phyloP scores from a whole-genome alignment of 345 rosid genomes.

The Erysimum cheiranthoides region DNA sequence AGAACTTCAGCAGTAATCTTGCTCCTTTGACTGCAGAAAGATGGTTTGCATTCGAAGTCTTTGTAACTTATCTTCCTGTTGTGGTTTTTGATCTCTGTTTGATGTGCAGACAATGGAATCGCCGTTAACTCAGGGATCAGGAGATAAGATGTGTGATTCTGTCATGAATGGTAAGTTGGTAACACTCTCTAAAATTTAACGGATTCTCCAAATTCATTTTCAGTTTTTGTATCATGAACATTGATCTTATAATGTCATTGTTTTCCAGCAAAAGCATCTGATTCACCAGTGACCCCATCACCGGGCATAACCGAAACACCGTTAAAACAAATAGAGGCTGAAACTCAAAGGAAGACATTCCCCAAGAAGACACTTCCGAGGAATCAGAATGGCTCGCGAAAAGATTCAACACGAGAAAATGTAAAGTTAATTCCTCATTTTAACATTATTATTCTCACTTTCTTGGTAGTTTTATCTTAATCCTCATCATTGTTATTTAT shows the following conservation, averaged over 20 bases:
- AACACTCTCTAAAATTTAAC: constrained; percentile 1
- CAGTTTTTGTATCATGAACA: not conserved
- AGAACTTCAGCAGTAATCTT: not conserved
- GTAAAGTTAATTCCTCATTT: not conserved
- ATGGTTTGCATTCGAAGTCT: not conserved
- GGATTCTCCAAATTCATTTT: not conserved
- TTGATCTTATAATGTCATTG: not conserved
- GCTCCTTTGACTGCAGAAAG: not conserved
- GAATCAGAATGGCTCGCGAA: not conserved
- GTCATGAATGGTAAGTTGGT: constrained; percentile 37
- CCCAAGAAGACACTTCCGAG: not conserved
- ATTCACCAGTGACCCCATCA: not conserved
- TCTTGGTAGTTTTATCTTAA: constrained; percentile 7
- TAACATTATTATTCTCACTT: constrained; percentile 3
- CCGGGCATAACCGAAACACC: constrained; percentile 35
- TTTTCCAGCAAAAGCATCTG: constrained; percentile 49
- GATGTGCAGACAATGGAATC: constrained; percentile 41
- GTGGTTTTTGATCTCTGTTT: not conserved
- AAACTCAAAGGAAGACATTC: constrained; percentile 24
- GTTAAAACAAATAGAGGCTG: constrained; percentile 6
- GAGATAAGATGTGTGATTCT: constrained; percentile 32
- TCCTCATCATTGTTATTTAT: not conserved
- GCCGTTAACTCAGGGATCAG: constrained; percentile 35
- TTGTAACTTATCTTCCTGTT: not conserved
- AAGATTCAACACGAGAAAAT: constrained; percentile 7